Evolutionary conservation across 257 asterid genomes (phyloP), one percentile per base, ranked within the genome.

Genomic region (Nicotiana undulata): DNA sequence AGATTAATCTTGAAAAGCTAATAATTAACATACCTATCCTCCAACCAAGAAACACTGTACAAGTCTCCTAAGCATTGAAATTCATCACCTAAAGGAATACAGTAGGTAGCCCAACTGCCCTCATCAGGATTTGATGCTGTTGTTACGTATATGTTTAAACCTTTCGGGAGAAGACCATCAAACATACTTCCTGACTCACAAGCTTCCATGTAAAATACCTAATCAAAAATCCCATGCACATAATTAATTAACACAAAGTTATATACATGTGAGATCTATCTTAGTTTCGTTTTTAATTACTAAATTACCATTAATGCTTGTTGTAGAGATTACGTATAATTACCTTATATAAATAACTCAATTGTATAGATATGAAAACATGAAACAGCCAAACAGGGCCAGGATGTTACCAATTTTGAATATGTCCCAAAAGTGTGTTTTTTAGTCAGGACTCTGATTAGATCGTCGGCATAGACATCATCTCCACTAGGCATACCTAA

Each of bases 151-250:
- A 95, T 92, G 80, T 93, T 90, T 61, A 95, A 82, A 84, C 86
- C 93, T 84, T 91, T 83, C 1, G 93, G 90, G 63, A 93, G 92
- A 76, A 95, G 94, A 83, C 97, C 98, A 81, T 95, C 99, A 76
- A 95, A 95, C 79, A 95, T 92, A 79, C 97, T 95, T 85, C 99
- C 99, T 37, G 98, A 26, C 60, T 95, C 99, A 76, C 99, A 95
- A 84, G 99, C 96, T 89, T 95, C 99, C 9, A 95, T 78, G 88
- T 93, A 93, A 85, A 95, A 89, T 68, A 93, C 98, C 98, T 95
- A 70, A 40, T 40, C 8, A 40, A 40, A 40, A 11, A 40, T 40
- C 49, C 49, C 49, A 40, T 8, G 0, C 49, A 8, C 49, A 8
- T 8, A 40, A 8, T 37, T 40, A 40, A 40, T 40, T 2, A 40